Percentiles rank a stretch among this genome's conserved stretches.
Evolutionary conservation across 345 rosid species (phyloP).

Genomic region (Carallia pectinifolia): DNA sequence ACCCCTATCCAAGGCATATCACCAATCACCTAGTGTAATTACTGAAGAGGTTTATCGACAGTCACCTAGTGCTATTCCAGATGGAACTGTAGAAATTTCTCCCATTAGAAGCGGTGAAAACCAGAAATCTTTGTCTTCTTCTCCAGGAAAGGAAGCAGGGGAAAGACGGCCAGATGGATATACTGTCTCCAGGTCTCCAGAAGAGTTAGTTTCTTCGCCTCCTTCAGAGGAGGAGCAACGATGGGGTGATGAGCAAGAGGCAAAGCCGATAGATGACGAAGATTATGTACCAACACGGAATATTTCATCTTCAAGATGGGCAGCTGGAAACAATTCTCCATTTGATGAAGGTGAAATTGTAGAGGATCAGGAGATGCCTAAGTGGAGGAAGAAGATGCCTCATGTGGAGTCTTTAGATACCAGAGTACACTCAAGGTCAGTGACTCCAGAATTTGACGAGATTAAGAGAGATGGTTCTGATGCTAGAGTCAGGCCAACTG

Average conservation of each 20-base stretch:
- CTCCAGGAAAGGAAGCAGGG: slow-evolving; percentile 32
- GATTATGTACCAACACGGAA: slow-evolving; percentile 75
- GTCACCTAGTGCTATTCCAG: slow-evolving; percentile 42
- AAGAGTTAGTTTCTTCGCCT: slow-evolving; percentile 34
- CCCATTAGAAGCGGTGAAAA: slow-evolving; percentile 34
- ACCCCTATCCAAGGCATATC: slow-evolving; percentile 42
- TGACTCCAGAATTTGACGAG: slow-evolving; percentile 64
- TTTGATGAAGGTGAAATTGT: slow-evolving; percentile 83
- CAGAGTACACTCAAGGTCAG: slow-evolving; percentile 40
- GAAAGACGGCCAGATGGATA: slow-evolving; percentile 22
- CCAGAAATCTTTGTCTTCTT: slow-evolving; percentile 28
- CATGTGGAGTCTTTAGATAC: slow-evolving; percentile 39
- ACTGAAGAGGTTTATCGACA: slow-evolving; percentile 12
- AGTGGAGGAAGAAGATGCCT: slow-evolving; percentile 59
- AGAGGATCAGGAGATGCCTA: slow-evolving; percentile 59
- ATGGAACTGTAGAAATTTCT: slow-evolving; percentile 37
- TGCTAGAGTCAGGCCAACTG: slow-evolving; percentile 54
- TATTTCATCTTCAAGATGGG: slow-evolving; percentile 98
- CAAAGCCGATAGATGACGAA: slow-evolving; percentile 53
- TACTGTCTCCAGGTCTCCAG: slow-evolving; percentile 35
- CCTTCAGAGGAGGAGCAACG: slow-evolving; percentile 29
- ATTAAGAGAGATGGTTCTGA: slow-evolving; percentile 55
- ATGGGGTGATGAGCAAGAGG: slow-evolving; percentile 40
- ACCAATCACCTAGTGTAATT: slow-evolving; percentile 37
- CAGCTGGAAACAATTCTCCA: slow-evolving; percentile 81